These are phyloP conservation scores for Crotalaria pallida DNA, from an alignment of 306 rosid species.

Conservation along the genomic window DNA sequence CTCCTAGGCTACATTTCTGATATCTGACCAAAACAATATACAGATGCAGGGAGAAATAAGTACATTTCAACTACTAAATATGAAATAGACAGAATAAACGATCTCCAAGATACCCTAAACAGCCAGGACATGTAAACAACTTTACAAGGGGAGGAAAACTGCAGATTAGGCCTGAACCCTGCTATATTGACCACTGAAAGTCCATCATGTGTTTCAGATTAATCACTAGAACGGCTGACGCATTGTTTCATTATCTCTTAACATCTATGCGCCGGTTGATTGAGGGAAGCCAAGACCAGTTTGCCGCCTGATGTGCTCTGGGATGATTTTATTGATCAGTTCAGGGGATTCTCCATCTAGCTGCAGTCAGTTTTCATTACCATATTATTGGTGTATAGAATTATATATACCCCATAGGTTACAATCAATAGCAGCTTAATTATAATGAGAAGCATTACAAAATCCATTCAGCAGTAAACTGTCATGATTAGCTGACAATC, in stretches of 20 bases:
- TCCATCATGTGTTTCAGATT: conserved; percentile 37
- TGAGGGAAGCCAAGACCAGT: conserved; percentile 42
- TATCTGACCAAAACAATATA: conserved; percentile 47
- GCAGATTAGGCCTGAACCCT: conserved; percentile 45
- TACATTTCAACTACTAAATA: conserved; percentile 38
- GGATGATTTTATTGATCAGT: conserved; percentile 70
- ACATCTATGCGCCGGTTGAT: conserved; percentile 51
- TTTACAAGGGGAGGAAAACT: conserved; percentile 44
- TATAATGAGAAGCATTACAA: neutral
- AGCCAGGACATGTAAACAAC: conserved; percentile 57
- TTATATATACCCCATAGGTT: neutral
- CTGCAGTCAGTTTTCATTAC: conserved; percentile 37
- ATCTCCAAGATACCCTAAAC: conserved; percentile 44
- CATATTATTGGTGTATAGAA: neutral
- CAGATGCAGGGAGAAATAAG: conserved; percentile 30
- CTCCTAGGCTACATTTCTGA: conserved; percentile 32
- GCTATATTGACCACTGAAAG: conserved; percentile 39
- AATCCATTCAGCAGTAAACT: neutral
- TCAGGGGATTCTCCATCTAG: conserved; percentile 70
- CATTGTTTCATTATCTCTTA: conserved; percentile 35
- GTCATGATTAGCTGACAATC: neutral
- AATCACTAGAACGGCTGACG: conserved; percentile 33
- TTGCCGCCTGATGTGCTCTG: conserved; percentile 80
- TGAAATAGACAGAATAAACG: conserved; percentile 37
- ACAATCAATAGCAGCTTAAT: neutral